These are phyloP conservation scores for Boletus eberwhitei DNA, from an alignment of 768 basidiomycete genomes.

Conservation along the genomic window DNA sequence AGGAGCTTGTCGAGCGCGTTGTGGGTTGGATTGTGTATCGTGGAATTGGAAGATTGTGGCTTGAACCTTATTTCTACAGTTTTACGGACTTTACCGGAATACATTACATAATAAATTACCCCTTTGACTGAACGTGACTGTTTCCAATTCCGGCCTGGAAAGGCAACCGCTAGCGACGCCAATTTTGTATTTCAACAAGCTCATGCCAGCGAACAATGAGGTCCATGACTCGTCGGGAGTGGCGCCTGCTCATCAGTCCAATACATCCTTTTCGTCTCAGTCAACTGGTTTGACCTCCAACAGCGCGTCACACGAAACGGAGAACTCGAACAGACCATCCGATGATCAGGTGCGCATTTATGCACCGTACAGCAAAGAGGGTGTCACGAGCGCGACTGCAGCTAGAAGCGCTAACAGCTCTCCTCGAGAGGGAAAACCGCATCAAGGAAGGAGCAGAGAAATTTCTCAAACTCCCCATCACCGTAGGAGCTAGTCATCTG, in stretches of 20 bases:
- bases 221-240: conserved; percentile 23
- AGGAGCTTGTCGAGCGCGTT: conserved; percentile 39
- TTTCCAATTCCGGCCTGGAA: neutral
- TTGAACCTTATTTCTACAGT: conserved; percentile 32
- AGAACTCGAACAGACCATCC: conserved; percentile 15
- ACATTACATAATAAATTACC: neutral
- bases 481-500: conserved; percentile 33
- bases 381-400: conserved; percentile 27
- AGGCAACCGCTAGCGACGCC: neutral
- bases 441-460: conserved; percentile 94
- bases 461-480: conserved; percentile 65
- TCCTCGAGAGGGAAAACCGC: conserved; percentile 70
- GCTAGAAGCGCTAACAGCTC: conserved; percentile 65
- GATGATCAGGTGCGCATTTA: conserved; percentile 31
- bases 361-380: neutral
- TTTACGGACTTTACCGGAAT: conserved; percentile 25
- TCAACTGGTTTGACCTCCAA: conserved; percentile 26
- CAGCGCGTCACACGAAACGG: conserved; percentile 23
- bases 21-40: conserved; percentile 54
- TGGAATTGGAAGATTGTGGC: conserved; percentile 41
- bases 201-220: conserved; percentile 31
- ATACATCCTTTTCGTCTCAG: conserved; percentile 30
- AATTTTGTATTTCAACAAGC: neutral
- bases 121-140: neutral
- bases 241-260: conserved; percentile 21